Evolutionary conservation across 116 monocot species (phyloP).

Genomic region (Posidonia oceanica): DNA sequence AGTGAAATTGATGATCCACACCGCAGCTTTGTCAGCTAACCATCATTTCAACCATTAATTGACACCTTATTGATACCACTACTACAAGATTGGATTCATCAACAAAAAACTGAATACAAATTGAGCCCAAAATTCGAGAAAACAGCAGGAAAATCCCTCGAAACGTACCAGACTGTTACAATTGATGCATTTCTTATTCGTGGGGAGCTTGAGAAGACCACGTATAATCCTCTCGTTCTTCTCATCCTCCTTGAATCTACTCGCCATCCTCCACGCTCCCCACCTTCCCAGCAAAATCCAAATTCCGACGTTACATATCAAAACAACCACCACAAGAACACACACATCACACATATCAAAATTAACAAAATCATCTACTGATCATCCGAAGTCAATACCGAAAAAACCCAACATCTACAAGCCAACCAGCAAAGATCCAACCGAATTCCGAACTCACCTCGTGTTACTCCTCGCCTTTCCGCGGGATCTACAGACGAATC

Average conservation of each 20-base stretch:
- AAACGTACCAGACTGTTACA: conserved; percentile 79
- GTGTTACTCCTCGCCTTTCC: not conserved
- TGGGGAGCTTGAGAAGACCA: conserved; percentile 75
- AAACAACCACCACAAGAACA: not conserved
- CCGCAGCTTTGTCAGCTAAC: too few species aligned
- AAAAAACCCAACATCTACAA: not conserved
- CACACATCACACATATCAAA: not conserved
- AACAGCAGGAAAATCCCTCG: not conserved
- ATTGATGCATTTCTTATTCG: conserved; percentile 81
- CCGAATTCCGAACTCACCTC: not conserved
- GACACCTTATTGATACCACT: too few species aligned
- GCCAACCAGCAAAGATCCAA: not conserved
- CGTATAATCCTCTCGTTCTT: conserved; percentile 92
- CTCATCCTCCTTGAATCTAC: conserved; percentile 82
- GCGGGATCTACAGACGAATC: not conserved
- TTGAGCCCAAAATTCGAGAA: too few species aligned
- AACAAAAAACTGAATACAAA: too few species aligned
- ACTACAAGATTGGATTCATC: too few species aligned
- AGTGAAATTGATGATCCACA: not conserved
- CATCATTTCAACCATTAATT: too few species aligned
- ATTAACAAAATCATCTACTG: not conserved
- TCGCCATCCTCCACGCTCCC: conserved; percentile 42
- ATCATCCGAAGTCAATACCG: too few species aligned
- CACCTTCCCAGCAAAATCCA: not conserved
- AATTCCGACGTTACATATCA: not conserved